These are phyloP conservation scores for Boletus patriciae DNA, from an alignment of 768 basidiomycete genomes.

Conservation along the genomic window DNA sequence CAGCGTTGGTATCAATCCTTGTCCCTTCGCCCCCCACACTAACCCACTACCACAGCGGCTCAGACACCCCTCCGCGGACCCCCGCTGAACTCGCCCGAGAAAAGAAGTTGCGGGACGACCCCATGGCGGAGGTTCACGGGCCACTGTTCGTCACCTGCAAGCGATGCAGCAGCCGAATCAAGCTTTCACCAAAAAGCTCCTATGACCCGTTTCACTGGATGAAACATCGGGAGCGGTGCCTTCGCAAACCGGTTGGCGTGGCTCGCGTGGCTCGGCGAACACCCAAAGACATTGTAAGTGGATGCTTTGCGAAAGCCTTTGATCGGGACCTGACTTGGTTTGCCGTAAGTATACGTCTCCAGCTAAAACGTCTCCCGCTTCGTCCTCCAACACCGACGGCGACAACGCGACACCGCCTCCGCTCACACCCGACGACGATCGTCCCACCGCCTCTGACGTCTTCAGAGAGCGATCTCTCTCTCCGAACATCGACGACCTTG, in stretches of 20 bases:
- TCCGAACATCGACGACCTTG: constrained; percentile 22
- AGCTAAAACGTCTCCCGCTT: constrained; percentile 25
- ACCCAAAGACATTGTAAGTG: constrained; percentile 27
- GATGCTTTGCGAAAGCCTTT: neutral
- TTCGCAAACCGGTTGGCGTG: constrained; percentile 42
- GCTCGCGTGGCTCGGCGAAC: constrained; percentile 15
- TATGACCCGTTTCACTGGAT: constrained; percentile 70
- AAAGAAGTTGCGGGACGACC: constrained; percentile 51
- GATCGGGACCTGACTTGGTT: constrained; percentile 1
- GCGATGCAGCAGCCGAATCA: constrained; percentile 56
- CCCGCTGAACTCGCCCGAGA: constrained; percentile 50
- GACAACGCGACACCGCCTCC: constrained; percentile 37
- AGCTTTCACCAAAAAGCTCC: constrained; percentile 64
- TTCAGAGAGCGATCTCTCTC: constrained; percentile 28
- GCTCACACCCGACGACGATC: constrained; percentile 38
- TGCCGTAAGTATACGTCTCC: constrained; percentile 20
- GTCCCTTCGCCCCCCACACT: constrained; percentile 3
- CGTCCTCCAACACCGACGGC: constrained; percentile 31
- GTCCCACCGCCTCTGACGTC: constrained; percentile 16
- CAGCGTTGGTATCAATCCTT: constrained; percentile 20
- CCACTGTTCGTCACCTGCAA: constrained; percentile 55
- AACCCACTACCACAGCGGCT: constrained; percentile 20
- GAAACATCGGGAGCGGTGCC: constrained; percentile 60
- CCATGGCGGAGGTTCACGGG: constrained; percentile 50
- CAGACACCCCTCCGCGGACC: constrained; percentile 34